Evolutionary conservation across 1,284 basidiomycete genomes (phyloP).

Genomic region (Austroboletus niveus): DNA sequence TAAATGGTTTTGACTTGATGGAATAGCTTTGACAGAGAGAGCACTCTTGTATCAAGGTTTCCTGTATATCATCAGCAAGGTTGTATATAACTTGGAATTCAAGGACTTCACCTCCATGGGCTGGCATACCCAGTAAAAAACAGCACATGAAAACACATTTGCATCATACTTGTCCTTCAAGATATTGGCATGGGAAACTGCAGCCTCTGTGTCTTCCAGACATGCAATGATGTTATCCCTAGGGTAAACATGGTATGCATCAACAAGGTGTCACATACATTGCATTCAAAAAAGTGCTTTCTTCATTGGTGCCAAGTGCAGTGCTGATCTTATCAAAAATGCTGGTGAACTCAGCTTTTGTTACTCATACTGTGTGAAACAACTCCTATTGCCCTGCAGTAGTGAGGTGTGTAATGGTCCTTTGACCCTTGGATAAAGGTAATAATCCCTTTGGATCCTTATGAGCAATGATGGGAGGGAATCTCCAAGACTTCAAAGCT

Average conservation of each 20-base stretch:
- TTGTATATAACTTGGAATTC: neutral
- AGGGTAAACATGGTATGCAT: constrained; percentile 10
- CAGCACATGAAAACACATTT: constrained; percentile 20
- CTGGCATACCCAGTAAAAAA: constrained; percentile 34
- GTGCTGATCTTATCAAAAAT: constrained; percentile 24
- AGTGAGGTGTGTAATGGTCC: too few relatives aligned
- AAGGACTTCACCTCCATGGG: constrained; percentile 26
- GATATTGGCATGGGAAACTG: constrained; percentile 11
- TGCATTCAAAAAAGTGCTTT: neutral
- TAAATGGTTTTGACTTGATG: constrained; percentile 16
- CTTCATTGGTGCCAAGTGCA: constrained; percentile 13
- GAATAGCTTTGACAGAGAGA: constrained; percentile 17
- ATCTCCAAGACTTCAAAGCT: too few relatives aligned
- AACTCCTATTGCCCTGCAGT: too few relatives aligned
- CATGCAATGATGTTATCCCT: constrained; percentile 19
- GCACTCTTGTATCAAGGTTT: constrained; percentile 23
- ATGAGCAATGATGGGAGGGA: too few relatives aligned
- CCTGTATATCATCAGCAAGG: constrained; percentile 6
- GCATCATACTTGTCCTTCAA: constrained; percentile 21
- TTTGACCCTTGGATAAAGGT: too few relatives aligned
- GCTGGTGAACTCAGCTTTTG: constrained; percentile 17
- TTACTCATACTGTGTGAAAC: constrained; percentile 12
- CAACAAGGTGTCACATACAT: constrained; percentile 27
- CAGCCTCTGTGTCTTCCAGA: constrained; percentile 29
- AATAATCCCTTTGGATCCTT: too few relatives aligned